These are phyloP conservation scores for Claviceps sp. DNA, from an alignment of 2,329 filamentous ascomycete genomes.

Conservation along the genomic window DNA sequence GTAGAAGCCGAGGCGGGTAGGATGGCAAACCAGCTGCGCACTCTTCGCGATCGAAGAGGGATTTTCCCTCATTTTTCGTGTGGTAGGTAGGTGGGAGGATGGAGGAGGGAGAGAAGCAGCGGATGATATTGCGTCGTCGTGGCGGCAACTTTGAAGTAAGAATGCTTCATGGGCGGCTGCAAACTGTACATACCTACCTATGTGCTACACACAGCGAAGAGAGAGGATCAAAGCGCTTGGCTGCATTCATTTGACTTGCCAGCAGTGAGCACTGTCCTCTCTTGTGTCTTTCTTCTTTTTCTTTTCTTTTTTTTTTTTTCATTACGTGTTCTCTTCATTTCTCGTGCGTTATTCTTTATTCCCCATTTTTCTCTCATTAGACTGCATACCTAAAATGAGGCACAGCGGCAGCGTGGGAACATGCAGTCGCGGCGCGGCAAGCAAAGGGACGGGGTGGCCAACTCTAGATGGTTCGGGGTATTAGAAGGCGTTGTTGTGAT, in stretches of 20 bases:
- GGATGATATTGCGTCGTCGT: too few relatives aligned
- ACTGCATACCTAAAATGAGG: too few relatives aligned
- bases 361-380: neutral
- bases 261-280: neutral
- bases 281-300: neutral
- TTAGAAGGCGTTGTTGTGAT: neutral
- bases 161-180: neutral
- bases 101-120: too few relatives aligned
- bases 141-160: neutral
- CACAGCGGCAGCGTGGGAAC: neutral
- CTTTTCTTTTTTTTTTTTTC: neutral
- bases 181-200: too few relatives aligned
- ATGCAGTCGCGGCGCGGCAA: neutral
- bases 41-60: neutral
- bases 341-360: neutral
- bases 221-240: neutral
- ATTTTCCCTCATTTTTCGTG: neutral
- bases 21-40: too few relatives aligned
- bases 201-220: neutral
- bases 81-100: neutral
- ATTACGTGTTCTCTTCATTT: neutral
- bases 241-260: neutral
- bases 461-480: neutral
- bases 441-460: neutral
- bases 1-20: conserved; percentile 9